A percentile compares a stretch with the other conserved stretches of the same genome.
Conservation (phyloP, 1,284 basidiomycete species). For the Chalciporus piperatoides region DNA sequence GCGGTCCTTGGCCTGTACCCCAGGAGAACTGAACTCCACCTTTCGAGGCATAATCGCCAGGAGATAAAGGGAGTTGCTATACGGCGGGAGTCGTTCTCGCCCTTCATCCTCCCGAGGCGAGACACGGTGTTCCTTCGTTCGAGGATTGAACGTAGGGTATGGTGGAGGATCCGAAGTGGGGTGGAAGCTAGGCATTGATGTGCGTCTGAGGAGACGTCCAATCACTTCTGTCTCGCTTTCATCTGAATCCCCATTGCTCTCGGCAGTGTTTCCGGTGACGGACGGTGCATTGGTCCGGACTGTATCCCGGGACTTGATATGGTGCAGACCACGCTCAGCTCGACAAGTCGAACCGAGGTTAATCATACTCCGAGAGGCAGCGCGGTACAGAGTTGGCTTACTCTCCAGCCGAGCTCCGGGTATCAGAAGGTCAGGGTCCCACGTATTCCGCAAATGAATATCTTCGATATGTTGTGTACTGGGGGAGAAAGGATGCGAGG, state of each 20-base stretch:
- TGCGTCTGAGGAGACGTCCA: conserved; percentile 28
- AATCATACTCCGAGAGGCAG: conserved; percentile 51
- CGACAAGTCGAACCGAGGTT: conserved; percentile 33
- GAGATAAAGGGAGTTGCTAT: conserved; percentile 83
- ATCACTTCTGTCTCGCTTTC: conserved; percentile 27
- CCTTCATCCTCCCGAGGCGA: conserved; percentile 53
- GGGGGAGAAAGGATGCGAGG: conserved; percentile 19
- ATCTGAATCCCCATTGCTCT: conserved; percentile 17
- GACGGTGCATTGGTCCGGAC: conserved; percentile 13
- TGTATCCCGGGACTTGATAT: conserved; percentile 16
- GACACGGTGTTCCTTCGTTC: conserved; percentile 20
- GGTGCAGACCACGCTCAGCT: conserved; percentile 7
- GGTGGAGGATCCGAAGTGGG: conserved; percentile 33
- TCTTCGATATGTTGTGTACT: conserved; percentile 6
- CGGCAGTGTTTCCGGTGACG: conserved; percentile 10
- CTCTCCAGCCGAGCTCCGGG: conserved; percentile 11
- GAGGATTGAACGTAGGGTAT: conserved; percentile 31
- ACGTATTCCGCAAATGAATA: neutral
- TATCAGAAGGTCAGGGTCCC: conserved; percentile 6
- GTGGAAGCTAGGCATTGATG: conserved; percentile 35
- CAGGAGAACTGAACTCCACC: conserved; percentile 88
- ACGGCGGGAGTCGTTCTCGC: conserved; percentile 74
- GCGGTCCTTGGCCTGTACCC: conserved; percentile 84
- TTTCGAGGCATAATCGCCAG: conserved; percentile 86
- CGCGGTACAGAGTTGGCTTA: conserved; percentile 27